These are phyloP conservation scores for Delonix regia DNA, from an alignment of 306 rosid genomes.

Conservation along the genomic window DNA sequence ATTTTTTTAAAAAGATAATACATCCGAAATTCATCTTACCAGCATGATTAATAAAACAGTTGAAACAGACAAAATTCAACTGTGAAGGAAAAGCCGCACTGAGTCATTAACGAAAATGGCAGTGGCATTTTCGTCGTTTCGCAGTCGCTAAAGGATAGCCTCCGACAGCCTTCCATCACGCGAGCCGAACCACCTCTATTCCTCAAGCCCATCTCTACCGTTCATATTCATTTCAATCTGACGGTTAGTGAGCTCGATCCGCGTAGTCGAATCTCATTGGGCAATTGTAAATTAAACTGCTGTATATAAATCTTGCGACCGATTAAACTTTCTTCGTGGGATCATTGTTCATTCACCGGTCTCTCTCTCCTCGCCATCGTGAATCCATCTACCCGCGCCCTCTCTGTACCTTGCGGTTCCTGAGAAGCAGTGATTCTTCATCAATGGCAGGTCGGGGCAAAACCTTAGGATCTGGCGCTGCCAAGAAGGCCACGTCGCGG, in stretches of 20 bases:
- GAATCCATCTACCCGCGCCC: not conserved
- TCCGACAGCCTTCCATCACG: slow-evolving; percentile 11
- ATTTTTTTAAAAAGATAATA: too few species aligned
- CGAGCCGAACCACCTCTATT: not conserved
- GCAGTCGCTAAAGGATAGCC: not conserved
- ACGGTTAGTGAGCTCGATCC: slow-evolving; percentile 39
- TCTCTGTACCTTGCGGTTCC: not conserved
- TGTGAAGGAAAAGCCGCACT: not conserved
- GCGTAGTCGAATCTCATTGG: slow-evolving; percentile 55
- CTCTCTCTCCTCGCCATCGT: not conserved
- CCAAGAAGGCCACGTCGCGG: slow-evolving; percentile 85
- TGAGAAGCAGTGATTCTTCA: not conserved
- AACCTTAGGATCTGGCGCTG: slow-evolving; percentile 69
- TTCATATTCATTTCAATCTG: slow-evolving; percentile 34
- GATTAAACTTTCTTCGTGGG: not conserved
- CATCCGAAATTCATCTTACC: too few species aligned
- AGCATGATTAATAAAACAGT: too few species aligned
- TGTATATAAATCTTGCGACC: slow-evolving; percentile 47
- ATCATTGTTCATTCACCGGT: not conserved
- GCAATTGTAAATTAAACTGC: not conserved
- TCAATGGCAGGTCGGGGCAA: slow-evolving; percentile 70
- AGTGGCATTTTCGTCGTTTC: not conserved
- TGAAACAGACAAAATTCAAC: not conserved
- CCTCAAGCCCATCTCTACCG: slow-evolving; percentile 39
- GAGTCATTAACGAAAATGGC: not conserved